Evolutionary conservation across 176 grass and related monocot genomes (phyloP).

Genomic region (Carex scoparia): DNA sequence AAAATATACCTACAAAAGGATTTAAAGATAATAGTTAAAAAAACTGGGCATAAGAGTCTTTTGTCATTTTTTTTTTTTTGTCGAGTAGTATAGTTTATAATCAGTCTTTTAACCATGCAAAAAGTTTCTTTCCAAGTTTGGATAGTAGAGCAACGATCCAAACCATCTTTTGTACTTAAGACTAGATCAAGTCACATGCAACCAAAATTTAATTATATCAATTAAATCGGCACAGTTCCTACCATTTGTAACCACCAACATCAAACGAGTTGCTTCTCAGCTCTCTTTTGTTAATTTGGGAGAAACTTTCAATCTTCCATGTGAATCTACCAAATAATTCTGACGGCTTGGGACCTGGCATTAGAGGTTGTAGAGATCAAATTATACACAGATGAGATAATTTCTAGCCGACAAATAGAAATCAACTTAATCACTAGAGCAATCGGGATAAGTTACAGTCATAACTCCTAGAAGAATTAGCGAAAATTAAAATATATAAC

Average conservation of each 20-base stretch:
- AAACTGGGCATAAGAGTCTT: neutral
- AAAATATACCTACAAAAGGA: constrained; percentile 85
- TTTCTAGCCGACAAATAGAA: neutral
- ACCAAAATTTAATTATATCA: neutral
- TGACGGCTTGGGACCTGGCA: constrained; percentile 76
- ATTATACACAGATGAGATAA: constrained; percentile 15
- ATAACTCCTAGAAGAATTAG: neutral
- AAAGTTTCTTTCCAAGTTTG: neutral
- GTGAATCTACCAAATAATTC: constrained; percentile 90
- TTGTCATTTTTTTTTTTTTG: neutral
- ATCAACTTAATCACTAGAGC: neutral
- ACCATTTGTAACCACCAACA: constrained; percentile 98
- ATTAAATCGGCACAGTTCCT: constrained; percentile 12
- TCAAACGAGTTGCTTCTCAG: constrained; percentile 86
- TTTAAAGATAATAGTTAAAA: constrained; percentile 20
- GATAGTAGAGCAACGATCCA: neutral
- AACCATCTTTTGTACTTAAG: neutral
- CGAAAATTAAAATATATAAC: constrained; percentile 18
- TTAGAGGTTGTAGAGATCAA: constrained; percentile 28
- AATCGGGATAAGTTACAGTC: neutral
- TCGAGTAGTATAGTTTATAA: neutral
- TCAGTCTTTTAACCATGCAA: neutral
- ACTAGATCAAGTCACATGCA: neutral
- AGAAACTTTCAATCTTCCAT: constrained; percentile 96
- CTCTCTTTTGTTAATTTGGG: constrained; percentile 96